A percentile compares a stretch with the other conserved stretches of the same genome.
These are phyloP conservation scores for Cnidoscolus chayamansa DNA, from an alignment of 441 rosid species.

Conservation along the genomic window DNA sequence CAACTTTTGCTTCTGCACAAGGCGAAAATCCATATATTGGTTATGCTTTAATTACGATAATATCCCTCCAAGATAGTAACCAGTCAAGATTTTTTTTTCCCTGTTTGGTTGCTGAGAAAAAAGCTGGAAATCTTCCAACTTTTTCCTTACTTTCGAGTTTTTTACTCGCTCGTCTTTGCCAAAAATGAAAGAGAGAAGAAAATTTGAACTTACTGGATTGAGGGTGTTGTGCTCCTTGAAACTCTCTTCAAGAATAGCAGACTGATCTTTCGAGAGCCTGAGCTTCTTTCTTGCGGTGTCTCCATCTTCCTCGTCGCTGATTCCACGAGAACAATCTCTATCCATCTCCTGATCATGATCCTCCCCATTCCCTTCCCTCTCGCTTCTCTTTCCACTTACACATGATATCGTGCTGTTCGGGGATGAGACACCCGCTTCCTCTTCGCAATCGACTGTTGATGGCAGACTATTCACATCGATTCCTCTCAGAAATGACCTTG, in stretches of 20 bases:
- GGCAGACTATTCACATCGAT: constrained; percentile 86
- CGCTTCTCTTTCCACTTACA: constrained; percentile 83
- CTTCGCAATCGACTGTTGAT: constrained; percentile 57
- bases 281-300: constrained; percentile 84
- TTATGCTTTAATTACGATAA: constrained; percentile 21
- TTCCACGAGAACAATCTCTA: constrained; percentile 63
- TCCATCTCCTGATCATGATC: constrained; percentile 46
- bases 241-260: constrained; percentile 85
- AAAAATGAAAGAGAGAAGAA: no score
- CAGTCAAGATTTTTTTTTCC: background rate
- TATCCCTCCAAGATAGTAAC: background rate
- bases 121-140: background rate
- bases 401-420: constrained; percentile 88
- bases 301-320: constrained; percentile 84
- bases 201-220: constrained; percentile 48
- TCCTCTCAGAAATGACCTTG: constrained; percentile 56
- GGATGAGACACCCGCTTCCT: constrained; percentile 79
- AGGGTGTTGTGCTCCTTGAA: constrained; percentile 93
- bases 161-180: background rate
- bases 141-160: no score
- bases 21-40: no score
- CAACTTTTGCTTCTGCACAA: constrained; percentile 70
- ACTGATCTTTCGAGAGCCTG: constrained; percentile 84
- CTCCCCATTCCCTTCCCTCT: constrained; percentile 63
- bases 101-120: constrained; percentile 22